Conservation (phyloP, 1,139 yeast species). For the Pichia sp. region DNA sequence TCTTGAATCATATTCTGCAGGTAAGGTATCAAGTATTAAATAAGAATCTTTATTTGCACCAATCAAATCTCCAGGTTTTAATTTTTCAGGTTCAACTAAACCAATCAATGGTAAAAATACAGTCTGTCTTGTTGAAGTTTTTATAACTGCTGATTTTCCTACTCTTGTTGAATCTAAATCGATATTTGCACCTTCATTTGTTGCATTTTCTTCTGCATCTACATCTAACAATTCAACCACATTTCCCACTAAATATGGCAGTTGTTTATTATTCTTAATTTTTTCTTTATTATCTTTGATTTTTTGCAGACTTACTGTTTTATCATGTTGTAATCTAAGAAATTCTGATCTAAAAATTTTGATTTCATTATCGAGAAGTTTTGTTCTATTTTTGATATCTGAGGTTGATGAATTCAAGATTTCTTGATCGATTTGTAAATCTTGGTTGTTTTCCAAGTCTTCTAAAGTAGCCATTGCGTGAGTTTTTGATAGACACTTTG, state of each 20-base stretch:
- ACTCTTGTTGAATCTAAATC: constrained; percentile 87
- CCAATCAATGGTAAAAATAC: constrained; percentile 95
- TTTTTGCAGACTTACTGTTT: constrained; percentile 85
- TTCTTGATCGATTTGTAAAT: constrained; percentile 67
- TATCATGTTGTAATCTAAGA: constrained; percentile 87
- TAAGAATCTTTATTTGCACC: constrained; percentile 98
- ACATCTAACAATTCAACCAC: constrained; percentile 91
- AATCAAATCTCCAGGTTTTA: constrained; percentile 93
- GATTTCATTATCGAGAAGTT: constrained; percentile 88
- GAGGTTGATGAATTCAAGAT: constrained; percentile 71
- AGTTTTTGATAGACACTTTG: too few species aligned
- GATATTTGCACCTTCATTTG: constrained; percentile 91
- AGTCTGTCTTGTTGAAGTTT: constrained; percentile 96
- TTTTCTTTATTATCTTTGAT: constrained; percentile 95
- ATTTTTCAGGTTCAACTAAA: constrained; percentile 76
- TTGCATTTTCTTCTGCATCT: constrained; percentile 79
- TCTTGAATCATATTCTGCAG: constrained; percentile 94
- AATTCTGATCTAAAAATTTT: constrained; percentile 91
- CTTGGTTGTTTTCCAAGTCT: constrained; percentile 49
- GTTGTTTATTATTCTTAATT: constrained; percentile 89
- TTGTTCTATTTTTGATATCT: constrained; percentile 81
- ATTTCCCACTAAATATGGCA: constrained; percentile 96
- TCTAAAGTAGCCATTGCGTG: constrained; percentile 58
- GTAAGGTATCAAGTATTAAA: constrained; percentile 85
- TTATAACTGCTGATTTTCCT: constrained; percentile 97